Evolutionary conservation across 257 asterid genomes (phyloP).

Genomic region (Solanum phureja): DNA sequence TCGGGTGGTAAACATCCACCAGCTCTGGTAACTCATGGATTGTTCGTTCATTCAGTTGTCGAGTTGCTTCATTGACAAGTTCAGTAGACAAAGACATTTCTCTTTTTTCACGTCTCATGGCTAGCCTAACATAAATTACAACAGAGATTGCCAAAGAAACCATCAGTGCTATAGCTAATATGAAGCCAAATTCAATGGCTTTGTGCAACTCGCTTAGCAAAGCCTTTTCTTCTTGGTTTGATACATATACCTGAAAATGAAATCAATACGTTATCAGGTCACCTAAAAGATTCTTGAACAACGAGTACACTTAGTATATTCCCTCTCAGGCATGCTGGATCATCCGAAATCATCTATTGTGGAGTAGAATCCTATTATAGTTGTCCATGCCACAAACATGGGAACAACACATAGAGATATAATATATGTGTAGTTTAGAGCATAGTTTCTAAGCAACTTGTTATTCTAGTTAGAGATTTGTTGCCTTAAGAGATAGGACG

Average conservation of each 20-base stretch:
- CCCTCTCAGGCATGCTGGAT: too few relatives aligned
- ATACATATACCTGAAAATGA: slow-evolving; percentile 26
- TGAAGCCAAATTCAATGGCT: slow-evolving; percentile 13
- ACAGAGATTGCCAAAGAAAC: slow-evolving; percentile 7
- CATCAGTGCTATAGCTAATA: slow-evolving; percentile 18
- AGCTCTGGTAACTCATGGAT: too few relatives aligned
- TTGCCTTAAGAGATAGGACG: too few relatives aligned
- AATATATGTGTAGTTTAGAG: too few relatives aligned
- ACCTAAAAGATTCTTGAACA: neutral
- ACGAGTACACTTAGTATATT: neutral
- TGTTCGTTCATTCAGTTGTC: slow-evolving; percentile 12
- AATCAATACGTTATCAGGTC: neutral
- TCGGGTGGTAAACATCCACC: neutral
- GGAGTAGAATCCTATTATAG: too few relatives aligned
- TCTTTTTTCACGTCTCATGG: slow-evolving; percentile 22
- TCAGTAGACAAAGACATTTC: slow-evolving; percentile 40
- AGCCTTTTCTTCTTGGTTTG: slow-evolving; percentile 22
- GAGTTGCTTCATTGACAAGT: slow-evolving; percentile 55
- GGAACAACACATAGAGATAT: too few relatives aligned
- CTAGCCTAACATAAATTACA: slow-evolving; percentile 12
- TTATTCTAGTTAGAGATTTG: too few relatives aligned
- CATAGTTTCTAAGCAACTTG: too few relatives aligned
- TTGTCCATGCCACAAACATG: too few relatives aligned
- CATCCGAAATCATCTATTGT: too few relatives aligned
- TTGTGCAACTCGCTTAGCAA: slow-evolving; percentile 7